Percentiles rank a stretch among this genome's conserved stretches.
Conservation (phyloP, 495 filamentous ascomycete species). For the Cenococcum geophilum region DNA sequence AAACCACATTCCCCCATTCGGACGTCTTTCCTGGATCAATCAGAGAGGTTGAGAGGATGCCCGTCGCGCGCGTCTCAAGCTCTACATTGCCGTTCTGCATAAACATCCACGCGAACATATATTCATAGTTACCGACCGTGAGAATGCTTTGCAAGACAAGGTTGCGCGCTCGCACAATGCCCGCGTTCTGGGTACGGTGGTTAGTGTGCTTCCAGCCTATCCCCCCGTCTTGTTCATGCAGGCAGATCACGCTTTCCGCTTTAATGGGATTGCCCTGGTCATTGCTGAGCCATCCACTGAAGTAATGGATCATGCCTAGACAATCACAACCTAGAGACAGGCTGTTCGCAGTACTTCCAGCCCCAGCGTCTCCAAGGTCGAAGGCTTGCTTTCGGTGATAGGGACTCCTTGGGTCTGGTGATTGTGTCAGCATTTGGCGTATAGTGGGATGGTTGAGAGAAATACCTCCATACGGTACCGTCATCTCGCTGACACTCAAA, state of each 20-base stretch:
- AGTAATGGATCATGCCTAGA: constrained; percentile 30
- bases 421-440: too few relatives aligned
- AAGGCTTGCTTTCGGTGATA: constrained; percentile 33
- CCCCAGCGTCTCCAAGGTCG: constrained; percentile 31
- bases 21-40: constrained; percentile 21
- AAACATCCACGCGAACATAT: constrained; percentile 31
- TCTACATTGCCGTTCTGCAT: constrained; percentile 27
- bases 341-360: constrained; percentile 30
- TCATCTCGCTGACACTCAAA: constrained; percentile 66
- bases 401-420: constrained; percentile 23
- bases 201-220: constrained; percentile 37
- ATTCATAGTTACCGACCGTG: constrained; percentile 34
- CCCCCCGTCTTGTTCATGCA: constrained; percentile 34
- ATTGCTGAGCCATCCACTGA: constrained; percentile 15
- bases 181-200: constrained; percentile 17
- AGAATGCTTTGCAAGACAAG: constrained; percentile 32
- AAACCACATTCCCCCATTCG: constrained; percentile 24
- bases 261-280: constrained; percentile 17
- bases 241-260: constrained; percentile 30
- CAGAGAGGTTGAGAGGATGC: constrained; percentile 29
- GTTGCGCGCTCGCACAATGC: constrained; percentile 21
- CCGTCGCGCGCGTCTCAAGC: constrained; percentile 31
- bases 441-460: neutral
- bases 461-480: constrained; percentile 50
- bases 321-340: constrained; percentile 35